Conservation (phyloP, 2,329 filamentous ascomycete genomes). For the Rachicladosporium sp. region DNA sequence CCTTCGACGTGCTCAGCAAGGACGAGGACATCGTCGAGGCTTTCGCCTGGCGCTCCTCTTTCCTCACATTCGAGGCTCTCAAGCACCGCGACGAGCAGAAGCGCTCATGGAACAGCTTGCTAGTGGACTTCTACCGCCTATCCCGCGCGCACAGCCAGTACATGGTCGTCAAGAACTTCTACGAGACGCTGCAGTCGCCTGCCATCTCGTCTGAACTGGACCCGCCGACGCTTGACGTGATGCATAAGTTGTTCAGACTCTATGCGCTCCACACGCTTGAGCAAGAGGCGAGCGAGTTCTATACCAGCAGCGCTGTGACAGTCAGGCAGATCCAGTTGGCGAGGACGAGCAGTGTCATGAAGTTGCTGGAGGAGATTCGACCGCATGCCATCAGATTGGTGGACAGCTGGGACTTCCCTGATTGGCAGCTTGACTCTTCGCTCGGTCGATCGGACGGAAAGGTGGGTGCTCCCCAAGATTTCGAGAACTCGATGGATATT, state of each 20-base stretch:
- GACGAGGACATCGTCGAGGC: constrained; percentile 60
- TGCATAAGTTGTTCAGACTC: constrained; percentile 57
- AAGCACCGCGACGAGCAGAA: constrained; percentile 64
- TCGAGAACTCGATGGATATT: too few species aligned
- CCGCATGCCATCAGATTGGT: constrained; percentile 62
- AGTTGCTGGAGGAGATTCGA: constrained; percentile 56
- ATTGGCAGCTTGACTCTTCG: constrained; percentile 64
- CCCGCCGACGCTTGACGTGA: constrained; percentile 42
- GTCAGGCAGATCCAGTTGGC: constrained; percentile 61
- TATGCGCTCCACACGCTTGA: constrained; percentile 56
- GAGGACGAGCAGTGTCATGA: constrained; percentile 55
- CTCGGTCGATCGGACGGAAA: constrained; percentile 60
- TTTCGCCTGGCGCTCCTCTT: constrained; percentile 63
- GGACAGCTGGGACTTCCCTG: constrained; percentile 64
- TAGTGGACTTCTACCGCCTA: constrained; percentile 67
- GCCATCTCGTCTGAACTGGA: constrained; percentile 44
- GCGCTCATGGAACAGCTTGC: constrained; percentile 63
- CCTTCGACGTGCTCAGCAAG: constrained; percentile 60
- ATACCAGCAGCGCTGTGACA: constrained; percentile 54
- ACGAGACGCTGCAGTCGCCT: constrained; percentile 50
- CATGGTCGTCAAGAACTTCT: constrained; percentile 68
- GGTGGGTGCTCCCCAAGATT: too few species aligned
- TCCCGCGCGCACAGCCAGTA: constrained; percentile 66
- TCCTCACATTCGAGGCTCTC: constrained; percentile 62
- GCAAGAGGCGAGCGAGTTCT: constrained; percentile 59